Percentiles rank a stretch among this genome's conserved stretches.
These are phyloP conservation scores for Avena sativa DNA, from an alignment of 176 grass and related monocot genomes.

Conservation along the genomic window DNA sequence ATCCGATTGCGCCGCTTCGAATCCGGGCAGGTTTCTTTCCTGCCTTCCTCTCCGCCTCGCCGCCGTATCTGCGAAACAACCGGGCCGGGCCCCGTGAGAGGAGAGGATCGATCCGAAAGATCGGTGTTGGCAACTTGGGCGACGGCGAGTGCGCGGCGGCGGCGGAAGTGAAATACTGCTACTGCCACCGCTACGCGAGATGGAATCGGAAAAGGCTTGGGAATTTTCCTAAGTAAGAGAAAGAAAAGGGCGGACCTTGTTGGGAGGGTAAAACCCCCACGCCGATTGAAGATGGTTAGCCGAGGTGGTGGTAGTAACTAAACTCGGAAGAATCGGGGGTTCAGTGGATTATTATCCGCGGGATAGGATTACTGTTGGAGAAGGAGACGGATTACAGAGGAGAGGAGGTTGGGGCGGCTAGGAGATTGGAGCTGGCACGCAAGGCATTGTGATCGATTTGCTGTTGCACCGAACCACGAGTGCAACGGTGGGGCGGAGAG, in stretches of 20 bases:
- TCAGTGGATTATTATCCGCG: background rate
- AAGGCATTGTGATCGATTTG: slow-evolving; percentile 41
- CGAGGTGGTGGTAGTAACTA: background rate
- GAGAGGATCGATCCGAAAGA: background rate
- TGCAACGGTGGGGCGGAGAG: no score
- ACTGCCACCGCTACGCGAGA: background rate
- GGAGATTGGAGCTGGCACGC: slow-evolving; percentile 47
- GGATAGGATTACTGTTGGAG: background rate
- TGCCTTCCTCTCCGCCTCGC: background rate
- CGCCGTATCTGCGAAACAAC: slow-evolving; percentile 25
- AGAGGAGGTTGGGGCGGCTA: background rate
- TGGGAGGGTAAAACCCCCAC: slow-evolving; percentile 17
- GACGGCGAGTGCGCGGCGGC: background rate
- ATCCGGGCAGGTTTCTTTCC: slow-evolving; percentile 23
- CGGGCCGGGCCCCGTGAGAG: no score
- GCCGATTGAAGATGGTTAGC: slow-evolving; percentile 8
- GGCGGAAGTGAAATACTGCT: background rate
- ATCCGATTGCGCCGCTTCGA: slow-evolving; percentile 12
- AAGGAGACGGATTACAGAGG: background rate
- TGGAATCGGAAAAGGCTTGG: background rate
- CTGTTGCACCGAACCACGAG: slow-evolving; percentile 44
- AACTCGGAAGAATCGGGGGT: slow-evolving; percentile 19
- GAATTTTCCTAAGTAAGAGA: background rate
- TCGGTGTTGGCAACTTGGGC: background rate
- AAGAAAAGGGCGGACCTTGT: background rate